Percentiles rank a stretch among this genome's conserved stretches.
phyloP scores from a whole-genome alignment of 768 basidiomycete genomes.

The Russula lepida region DNA sequence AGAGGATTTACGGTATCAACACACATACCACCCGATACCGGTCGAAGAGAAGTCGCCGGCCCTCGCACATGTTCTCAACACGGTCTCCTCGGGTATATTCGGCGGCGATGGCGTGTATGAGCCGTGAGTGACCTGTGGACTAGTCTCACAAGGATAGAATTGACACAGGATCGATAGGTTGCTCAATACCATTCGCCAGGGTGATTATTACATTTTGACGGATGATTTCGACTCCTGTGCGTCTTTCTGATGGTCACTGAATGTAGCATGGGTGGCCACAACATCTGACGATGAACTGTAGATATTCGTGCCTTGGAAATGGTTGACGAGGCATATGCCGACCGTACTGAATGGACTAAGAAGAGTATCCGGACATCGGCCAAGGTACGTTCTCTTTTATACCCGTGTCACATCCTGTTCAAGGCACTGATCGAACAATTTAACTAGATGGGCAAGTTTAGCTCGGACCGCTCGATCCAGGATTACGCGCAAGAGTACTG shows the following conservation, averaged over 20 bases:
- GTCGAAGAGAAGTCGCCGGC: conserved; percentile 79
- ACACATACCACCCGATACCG: conserved; percentile 73
- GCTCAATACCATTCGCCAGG: conserved; percentile 66
- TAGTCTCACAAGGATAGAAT: not conserved
- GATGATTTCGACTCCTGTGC: conserved; percentile 93
- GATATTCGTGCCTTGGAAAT: conserved; percentile 76
- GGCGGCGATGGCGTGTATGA: conserved; percentile 79
- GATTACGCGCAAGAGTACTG: conserved; percentile 88
- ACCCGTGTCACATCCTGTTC: not conserved
- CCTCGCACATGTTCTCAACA: conserved; percentile 69
- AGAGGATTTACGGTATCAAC: conserved; percentile 78
- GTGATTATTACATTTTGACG: conserved; percentile 72
- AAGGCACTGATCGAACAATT: not conserved
- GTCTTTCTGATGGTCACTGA: conserved; percentile 22
- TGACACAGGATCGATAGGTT: conserved; percentile 37
- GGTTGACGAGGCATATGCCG: conserved; percentile 83
- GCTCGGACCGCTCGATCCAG: conserved; percentile 85
- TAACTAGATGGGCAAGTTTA: conserved; percentile 89
- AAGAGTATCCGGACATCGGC: conserved; percentile 81
- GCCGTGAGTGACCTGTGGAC: conserved; percentile 46
- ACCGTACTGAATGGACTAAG: conserved; percentile 83
- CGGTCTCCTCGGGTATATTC: conserved; percentile 70
- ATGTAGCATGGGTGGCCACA: not conserved
- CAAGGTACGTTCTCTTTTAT: conserved; percentile 37
- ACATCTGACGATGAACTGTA: conserved; percentile 23